Evolutionary conservation across 345 rosid species (phyloP), one percentile per base, ranked within the genome.

Genomic region (Brassica incana): DNA sequence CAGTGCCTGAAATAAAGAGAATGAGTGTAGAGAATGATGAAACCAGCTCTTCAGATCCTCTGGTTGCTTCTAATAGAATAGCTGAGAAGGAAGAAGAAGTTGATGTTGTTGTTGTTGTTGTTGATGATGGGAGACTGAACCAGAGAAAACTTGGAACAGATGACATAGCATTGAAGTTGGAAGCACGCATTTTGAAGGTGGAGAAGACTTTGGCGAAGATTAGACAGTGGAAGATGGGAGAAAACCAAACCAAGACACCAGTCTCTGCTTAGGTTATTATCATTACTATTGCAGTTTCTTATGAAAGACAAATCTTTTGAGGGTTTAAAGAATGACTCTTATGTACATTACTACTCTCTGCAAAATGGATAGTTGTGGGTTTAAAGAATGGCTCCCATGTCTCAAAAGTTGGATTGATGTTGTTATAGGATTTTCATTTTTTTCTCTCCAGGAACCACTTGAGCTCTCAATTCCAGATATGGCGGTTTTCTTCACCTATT

Each of bases 191-290:
- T 7, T 38, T 29, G 48, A 16, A 70, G 3, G 18, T 48, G 2
- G 30, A 70, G 75, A 70, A 77, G 6, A 50, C 5, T 70, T 62
- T 77, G 70, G 56, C 75, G 35, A 1, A 3, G 74, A 62, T 62
- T 77, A 69, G 15, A 33, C 12, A 8, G 18, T 43, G 52, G 69
- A 61, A 50, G 38, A 45, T 40, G 3, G 63, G 1, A 33, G 9
- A 63, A 63, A 63, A 14, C 18, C 67, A 35, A 5, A 20, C n/a
- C 10, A 50, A 32, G 3, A 3, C 15, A 20, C 38, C 54, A 8
- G 56, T 56, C 25, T 23, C 29, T 52, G 40, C 65, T 23, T 35
- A 73, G 40, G 70, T 52, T 60, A 25, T 59, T 58, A 20, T 58
- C 18, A 12, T 16, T 11, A 15, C 38, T 43, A 10, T 43, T 52